Evolutionary conservation across 2,329 filamentous ascomycete genomes (phyloP), one percentile per base, ranked within the genome.

Genomic region (Aulographum hederae): DNA sequence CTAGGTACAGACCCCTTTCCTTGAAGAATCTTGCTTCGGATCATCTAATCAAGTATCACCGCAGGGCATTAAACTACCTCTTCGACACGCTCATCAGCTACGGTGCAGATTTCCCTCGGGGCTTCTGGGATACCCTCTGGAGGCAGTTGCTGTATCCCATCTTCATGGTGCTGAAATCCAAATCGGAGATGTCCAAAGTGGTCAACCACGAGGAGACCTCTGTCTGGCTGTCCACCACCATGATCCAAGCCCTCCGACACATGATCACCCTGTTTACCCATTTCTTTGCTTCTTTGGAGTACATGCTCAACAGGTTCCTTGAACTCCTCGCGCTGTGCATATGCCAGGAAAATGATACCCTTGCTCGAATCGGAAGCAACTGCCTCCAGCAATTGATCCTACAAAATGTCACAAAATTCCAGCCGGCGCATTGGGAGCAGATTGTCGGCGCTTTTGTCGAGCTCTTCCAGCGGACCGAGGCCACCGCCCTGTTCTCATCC

Each of bases 221-320:
- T 0, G 89, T 99, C 2, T 99, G 89, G 89, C 65, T 99, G 16
- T 95, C 89, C 1, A 98, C 89, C 0, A 99, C 89, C 6, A 94
- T 99, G 81, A 98, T 99, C 26, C 89, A 99, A 52, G 89, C 89
- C 2, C 61, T 99, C 34, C 76, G 89, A 36, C 94, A 95, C 56
- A 93, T 98, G 80, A 95, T 99, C 44, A 86, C 82, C 1, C 69
- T 99, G 16, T 98, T 98, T 53, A 98, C 91, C 0, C 91, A 99
- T 54, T 98, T 95, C 55, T 99, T 98, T 41, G 81, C 91, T 36
- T 75, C 84, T 0, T 61, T 99, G 6, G 84, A 95, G 56, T 92
- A 93, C 50, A 98, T 99, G 89, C 68, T 99, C 13, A 84, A 94
- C 52, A 69, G 89, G n/a, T 95, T 98, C 52, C 58, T 99, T 23